Percentiles rank a stretch among this genome's conserved stretches.
phyloP scores from a whole-genome alignment of 1,284 basidiomycete genomes.

The Ustilago hordei region DNA sequence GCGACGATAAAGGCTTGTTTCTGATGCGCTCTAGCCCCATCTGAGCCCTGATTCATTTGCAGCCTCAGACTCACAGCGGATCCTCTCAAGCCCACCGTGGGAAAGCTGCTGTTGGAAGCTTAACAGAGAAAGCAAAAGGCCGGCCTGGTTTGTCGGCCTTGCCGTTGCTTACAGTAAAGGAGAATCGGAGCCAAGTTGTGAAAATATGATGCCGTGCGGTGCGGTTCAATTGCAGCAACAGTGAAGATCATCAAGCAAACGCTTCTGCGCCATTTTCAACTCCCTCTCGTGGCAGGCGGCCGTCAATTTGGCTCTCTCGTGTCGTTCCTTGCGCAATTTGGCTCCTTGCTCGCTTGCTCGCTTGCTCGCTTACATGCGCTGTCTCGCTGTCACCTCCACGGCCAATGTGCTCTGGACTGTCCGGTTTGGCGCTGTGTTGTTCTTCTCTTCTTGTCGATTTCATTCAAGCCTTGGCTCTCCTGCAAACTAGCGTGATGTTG shows the following conservation, averaged over 20 bases:
- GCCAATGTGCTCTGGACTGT: background rate
- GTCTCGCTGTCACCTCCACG: background rate
- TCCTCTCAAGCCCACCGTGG: background rate
- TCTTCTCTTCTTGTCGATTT: too few relatives aligned
- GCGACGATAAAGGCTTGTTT: too few relatives aligned
- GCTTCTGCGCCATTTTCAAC: background rate
- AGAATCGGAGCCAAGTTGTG: background rate
- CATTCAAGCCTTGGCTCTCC: background rate
- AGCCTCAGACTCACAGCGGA: too few relatives aligned
- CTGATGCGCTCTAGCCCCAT: too few relatives aligned
- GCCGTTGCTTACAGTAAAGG: background rate
- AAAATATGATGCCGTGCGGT: background rate
- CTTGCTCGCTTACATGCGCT: background rate
- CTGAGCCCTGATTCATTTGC: too few relatives aligned
- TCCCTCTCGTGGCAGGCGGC: too few relatives aligned
- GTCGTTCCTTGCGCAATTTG: background rate
- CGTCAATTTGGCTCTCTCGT: too few relatives aligned
- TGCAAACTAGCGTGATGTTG: background rate
- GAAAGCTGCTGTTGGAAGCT: background rate
- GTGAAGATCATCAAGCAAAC: background rate
- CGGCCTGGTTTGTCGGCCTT: background rate
- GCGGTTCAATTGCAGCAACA: background rate
- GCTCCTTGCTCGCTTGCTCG: background rate
- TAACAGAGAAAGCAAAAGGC: background rate
- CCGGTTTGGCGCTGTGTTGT: background rate